phyloP scores from a whole-genome alignment of 768 basidiomycete species.

The Dendrothele bispora region DNA sequence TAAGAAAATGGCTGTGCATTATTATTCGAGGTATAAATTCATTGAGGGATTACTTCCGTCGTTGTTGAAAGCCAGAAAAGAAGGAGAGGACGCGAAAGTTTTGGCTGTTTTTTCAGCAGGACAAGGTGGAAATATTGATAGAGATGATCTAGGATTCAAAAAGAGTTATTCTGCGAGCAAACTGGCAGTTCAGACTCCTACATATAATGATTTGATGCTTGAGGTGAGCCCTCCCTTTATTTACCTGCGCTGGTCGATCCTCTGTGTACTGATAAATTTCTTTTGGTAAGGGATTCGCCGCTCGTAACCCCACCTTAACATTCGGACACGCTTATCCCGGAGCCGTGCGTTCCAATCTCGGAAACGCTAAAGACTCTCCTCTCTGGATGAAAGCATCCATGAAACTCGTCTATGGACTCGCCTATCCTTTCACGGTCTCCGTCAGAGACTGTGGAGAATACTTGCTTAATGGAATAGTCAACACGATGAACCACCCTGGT shows the following conservation, averaged over 20 bases:
- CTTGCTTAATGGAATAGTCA: constrained; percentile 1
- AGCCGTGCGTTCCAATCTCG: constrained; percentile 24
- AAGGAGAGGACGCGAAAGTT: constrained; percentile 28
- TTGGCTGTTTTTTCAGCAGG: constrained; percentile 28
- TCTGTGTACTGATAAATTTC: no score
- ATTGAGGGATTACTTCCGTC: constrained; percentile 28
- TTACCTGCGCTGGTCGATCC: no score
- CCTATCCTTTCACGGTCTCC: neutral
- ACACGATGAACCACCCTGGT: neutral
- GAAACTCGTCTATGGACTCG: neutral
- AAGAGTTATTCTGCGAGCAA: constrained; percentile 21
- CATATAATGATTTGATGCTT: constrained; percentile 31
- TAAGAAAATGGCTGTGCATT: constrained; percentile 28
- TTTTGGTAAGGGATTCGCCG: constrained; percentile 13
- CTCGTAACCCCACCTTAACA: constrained; percentile 16
- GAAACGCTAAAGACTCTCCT: neutral
- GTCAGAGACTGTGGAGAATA: constrained; percentile 18
- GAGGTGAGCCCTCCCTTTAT: constrained; percentile 19
- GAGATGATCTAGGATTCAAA: constrained; percentile 30
- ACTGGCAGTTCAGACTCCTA: constrained; percentile 15
- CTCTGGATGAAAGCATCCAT: neutral
- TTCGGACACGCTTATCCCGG: constrained; percentile 34
- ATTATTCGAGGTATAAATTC: constrained; percentile 35
- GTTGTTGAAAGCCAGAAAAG: constrained; percentile 13
- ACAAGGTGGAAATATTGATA: constrained; percentile 18